Evolutionary conservation across 257 asterid genomes (phyloP).

Genomic region (Lithospermum erythrorhizon): DNA sequence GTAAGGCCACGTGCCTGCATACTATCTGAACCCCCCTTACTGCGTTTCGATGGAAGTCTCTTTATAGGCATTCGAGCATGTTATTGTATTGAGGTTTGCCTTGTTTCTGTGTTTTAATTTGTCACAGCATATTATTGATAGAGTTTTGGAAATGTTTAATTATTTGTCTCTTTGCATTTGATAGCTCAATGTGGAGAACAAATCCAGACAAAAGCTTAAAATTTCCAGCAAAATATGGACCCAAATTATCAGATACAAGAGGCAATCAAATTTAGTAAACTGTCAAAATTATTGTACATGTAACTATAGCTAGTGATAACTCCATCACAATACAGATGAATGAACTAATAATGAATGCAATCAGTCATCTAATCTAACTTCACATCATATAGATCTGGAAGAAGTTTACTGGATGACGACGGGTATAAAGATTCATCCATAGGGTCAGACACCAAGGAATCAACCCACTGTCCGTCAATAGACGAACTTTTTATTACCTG

Average conservation of each 20-base stretch:
- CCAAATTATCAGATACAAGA: neutral
- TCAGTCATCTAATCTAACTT: neutral
- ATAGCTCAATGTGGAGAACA: too few relatives aligned
- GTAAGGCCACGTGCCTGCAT: too few relatives aligned
- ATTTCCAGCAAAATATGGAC: neutral
- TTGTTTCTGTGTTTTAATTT: too few relatives aligned
- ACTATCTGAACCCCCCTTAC: too few relatives aligned
- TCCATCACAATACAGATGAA: neutral
- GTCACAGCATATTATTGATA: too few relatives aligned
- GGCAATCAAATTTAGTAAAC: neutral
- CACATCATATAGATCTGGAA: slow-evolving; percentile 19
- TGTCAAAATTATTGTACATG: slow-evolving; percentile 10
- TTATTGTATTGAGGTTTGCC: too few relatives aligned
- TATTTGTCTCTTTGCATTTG: too few relatives aligned
- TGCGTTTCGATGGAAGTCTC: too few relatives aligned
- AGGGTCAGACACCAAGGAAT: slow-evolving; percentile 39
- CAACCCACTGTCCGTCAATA: slow-evolving; percentile 63
- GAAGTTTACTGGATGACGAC: slow-evolving; percentile 34
- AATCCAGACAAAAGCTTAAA: too few relatives aligned
- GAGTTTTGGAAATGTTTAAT: too few relatives aligned
- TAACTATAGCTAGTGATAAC: neutral
- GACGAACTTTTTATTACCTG: slow-evolving; percentile 40
- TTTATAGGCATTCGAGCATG: too few relatives aligned
- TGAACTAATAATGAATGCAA: neutral
- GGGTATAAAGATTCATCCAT: slow-evolving; percentile 21